Percentiles rank a stretch among this genome's conserved stretches.
Conservation (phyloP, 192 early-diverging fungal genomes). For the Linnemannia zychae region DNA sequence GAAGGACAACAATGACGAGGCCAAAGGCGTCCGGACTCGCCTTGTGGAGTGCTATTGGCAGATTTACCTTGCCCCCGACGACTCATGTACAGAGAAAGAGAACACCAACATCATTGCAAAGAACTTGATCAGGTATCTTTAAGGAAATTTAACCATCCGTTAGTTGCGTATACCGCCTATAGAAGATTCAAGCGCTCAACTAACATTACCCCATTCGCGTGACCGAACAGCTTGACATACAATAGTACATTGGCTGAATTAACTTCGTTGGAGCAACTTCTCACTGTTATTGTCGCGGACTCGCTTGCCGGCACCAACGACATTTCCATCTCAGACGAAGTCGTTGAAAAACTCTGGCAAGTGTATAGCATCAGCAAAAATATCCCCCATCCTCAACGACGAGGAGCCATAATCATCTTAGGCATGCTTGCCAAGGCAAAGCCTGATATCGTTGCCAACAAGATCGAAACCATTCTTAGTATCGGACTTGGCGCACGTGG, state of each 20-base stretch:
- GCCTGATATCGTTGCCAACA: slow-evolving; percentile 85
- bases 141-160: not conserved
- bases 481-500: slow-evolving; percentile 91
- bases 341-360: slow-evolving; percentile 87
- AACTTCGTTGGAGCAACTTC: slow-evolving; percentile 94
- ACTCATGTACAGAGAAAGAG: slow-evolving; percentile 63
- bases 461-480: slow-evolving; percentile 85
- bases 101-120: slow-evolving; percentile 76
- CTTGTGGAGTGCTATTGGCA: slow-evolving; percentile 84
- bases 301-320: slow-evolving; percentile 39
- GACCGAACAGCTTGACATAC: slow-evolving; percentile 78
- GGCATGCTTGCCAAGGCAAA: slow-evolving; percentile 94
- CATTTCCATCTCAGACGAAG: slow-evolving; percentile 70
- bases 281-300: slow-evolving; percentile 83
- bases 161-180: not conserved
- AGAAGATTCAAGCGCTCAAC: not conserved
- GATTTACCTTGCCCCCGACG: slow-evolving; percentile 81
- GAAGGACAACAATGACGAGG: slow-evolving; percentile 77
- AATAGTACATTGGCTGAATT: slow-evolving; percentile 92
- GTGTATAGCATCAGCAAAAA: slow-evolving; percentile 78
- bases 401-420: slow-evolving; percentile 93
- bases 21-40: slow-evolving; percentile 78
- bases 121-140: slow-evolving; percentile 73
- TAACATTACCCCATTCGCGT: not conserved
- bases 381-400: slow-evolving; percentile 78